Evolutionary conservation across 805 yeast species (phyloP).

Genomic region (Saccharomycopsis fermentans): DNA sequence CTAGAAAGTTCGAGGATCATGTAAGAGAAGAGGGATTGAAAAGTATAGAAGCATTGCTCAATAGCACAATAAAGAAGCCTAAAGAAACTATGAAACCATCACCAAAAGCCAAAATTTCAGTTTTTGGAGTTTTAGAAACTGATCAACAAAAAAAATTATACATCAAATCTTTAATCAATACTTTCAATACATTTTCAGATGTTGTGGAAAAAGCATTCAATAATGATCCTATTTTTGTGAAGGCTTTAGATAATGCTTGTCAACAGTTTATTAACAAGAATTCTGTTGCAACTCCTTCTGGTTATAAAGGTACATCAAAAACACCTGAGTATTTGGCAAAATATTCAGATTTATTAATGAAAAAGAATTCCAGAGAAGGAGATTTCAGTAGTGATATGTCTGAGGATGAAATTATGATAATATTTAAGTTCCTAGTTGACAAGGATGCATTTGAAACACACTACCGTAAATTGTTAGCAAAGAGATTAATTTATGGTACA

Average conservation of each 20-base stretch:
- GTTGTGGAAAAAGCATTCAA: slow-evolving; percentile 61
- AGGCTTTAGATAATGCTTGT: slow-evolving; percentile 85
- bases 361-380: slow-evolving; percentile 58
- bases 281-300: slow-evolving; percentile 59
- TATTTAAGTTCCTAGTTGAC: slow-evolving; percentile 82
- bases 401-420: slow-evolving; percentile 74
- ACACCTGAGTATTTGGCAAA: slow-evolving; percentile 90
- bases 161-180: slow-evolving; percentile 62
- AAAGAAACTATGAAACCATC: slow-evolving; percentile 9
- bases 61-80: slow-evolving; percentile 7
- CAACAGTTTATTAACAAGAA: slow-evolving; percentile 75
- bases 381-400: slow-evolving; percentile 64
- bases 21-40: slow-evolving; percentile 55
- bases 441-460: slow-evolving; percentile 92
- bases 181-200: slow-evolving; percentile 56
- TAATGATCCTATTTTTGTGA: slow-evolving; percentile 67
- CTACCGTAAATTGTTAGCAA: slow-evolving; percentile 82
- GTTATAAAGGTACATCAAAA: slow-evolving; percentile 42
- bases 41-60: slow-evolving; percentile 44
- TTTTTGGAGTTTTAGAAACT: neutral
- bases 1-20: slow-evolving; percentile 60
- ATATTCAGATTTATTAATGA: slow-evolving; percentile 76
- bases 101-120: slow-evolving; percentile 1
- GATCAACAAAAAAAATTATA: slow-evolving; percentile 65
- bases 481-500: slow-evolving; percentile 78